Evolutionary conservation across 306 rosid genomes (phyloP), one percentile per base, ranked within the genome.

Genomic region (Abrus pulchellus): DNA sequence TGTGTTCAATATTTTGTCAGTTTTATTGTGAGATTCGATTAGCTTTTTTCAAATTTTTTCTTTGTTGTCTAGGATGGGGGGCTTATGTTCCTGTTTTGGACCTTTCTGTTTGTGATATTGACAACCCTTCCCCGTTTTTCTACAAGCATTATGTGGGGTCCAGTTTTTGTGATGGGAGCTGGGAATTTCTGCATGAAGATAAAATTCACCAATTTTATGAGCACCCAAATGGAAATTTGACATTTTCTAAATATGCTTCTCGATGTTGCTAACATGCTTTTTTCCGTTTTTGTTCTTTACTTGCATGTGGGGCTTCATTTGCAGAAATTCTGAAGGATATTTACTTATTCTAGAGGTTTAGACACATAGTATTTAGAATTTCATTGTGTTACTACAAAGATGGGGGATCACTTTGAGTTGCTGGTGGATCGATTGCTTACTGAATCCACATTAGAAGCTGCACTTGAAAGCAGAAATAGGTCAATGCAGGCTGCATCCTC

Each of bases 321-420:
- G 12, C 79, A 79, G 94, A 85, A 76, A 41, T 62, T 62, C 67
- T 71, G 55, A 83, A 85, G 62, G 73, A 63, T 73, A 70, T 33
- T 77, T 77, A 45, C 78, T 80, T 44, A 6, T 33, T 69, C 38
- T 65, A 76, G 59, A 72, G 83, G 69, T 50, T 61, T 72, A 36
- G 79, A 33, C 63, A 9, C 63, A 44, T 67, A 9, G 65, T 61
- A 72, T 66, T 64, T 10, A 61, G 54, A 54, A 29, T 80, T 68
- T 64, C 53, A 55, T 56, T 76, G 71, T 5, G 68, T 62, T 68
- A 43, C 49, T 77, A 47, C 8, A 78, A 79, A 60, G 67, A 93
- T 96, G 99, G 99, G 98, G 45, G 99, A 96, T 80, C 98, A 96
- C 75, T 93, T 96, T 87, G 94, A 90, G 8, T 83, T 96, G 69